Evolutionary conservation across 164 flowering plant genomes (phyloP), one percentile per base, ranked within the genome.

Genomic region (Berberis vulgaris): DNA sequence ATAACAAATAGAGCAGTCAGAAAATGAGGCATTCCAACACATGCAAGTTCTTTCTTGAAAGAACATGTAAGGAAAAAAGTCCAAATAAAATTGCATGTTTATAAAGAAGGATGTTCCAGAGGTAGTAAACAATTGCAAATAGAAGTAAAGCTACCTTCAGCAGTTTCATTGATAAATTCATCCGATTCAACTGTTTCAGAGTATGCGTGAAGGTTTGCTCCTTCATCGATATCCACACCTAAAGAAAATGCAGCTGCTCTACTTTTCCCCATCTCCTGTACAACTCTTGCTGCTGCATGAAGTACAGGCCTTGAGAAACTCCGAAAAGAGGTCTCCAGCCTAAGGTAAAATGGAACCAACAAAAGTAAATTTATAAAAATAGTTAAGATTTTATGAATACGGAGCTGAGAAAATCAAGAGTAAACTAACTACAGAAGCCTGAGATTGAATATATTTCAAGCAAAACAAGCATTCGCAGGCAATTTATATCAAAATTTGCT

Each of bases 241-340:
- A 95, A 61, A 47, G 96, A 74, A 82, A 87, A 89, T 50, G 97
- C 97, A 41, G 99, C 99, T 72, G 97, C 99, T 54, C 99, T 81
- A 76, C 99, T 95, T 84, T 83, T 95, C 52, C 99, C 99, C 97
- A 95, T 95, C 81, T 95, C 99, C 72, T 85, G 97, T 64, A 95
- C 99, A 75, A 95, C 97, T 78, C 99, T 86, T 64, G 97, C 87
- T 5, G 97, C 99, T 62, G 99, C 90, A 87, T 95, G 99, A 68
- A 95, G 96, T 26, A 89, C 91, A 47, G 99, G 99, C 72, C 99
- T 82, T 40, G 99, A 95, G 83, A 89, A 89, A 78, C 97, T 95
- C 66, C 99, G 93, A 70, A 95, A 91, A 63, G 99, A 85, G 83
- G 85, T 85, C 81, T 95, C 99, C 78, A 95, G 72, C 82, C 99